phyloP scores from a whole-genome alignment of 2,329 filamentous ascomycete genomes.

The Microsporum canis region DNA sequence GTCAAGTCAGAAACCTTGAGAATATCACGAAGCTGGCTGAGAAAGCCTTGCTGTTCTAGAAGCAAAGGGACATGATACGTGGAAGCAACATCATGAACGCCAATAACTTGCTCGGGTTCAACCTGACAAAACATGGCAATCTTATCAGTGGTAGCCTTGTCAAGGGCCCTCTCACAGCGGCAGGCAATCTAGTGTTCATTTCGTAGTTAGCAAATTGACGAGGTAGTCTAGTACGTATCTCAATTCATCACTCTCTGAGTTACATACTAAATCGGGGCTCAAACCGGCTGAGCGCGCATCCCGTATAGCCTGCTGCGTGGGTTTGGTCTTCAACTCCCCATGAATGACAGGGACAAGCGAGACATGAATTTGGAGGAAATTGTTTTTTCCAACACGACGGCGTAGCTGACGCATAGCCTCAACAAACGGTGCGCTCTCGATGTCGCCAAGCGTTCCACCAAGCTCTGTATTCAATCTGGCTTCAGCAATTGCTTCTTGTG shows the following conservation, averaged over 20 bases:
- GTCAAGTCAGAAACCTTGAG: constrained; percentile 52
- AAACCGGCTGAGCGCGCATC: constrained; percentile 71
- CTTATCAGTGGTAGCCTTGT: constrained; percentile 65
- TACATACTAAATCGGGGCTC: constrained; percentile 54
- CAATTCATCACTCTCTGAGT: background rate
- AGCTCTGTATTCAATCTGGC: constrained; percentile 30
- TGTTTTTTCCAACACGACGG: constrained; percentile 57
- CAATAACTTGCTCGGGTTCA: constrained; percentile 71
- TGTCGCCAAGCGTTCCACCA: constrained; percentile 50
- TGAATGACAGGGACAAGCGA: constrained; percentile 67
- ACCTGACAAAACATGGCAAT: constrained; percentile 85
- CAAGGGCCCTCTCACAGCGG: constrained; percentile 69
- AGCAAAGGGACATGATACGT: constrained; percentile 95
- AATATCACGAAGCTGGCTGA: constrained; percentile 53
- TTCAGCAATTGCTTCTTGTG: background rate
- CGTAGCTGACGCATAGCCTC: constrained; percentile 71
- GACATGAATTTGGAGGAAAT: constrained; percentile 81
- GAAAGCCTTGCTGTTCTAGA: constrained; percentile 67
- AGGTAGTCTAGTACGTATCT: background rate
- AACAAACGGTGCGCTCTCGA: constrained; percentile 75
- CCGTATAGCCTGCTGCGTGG: constrained; percentile 82
- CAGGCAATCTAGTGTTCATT: constrained; percentile 61
- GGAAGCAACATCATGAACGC: constrained; percentile 74
- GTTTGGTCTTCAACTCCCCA: constrained; percentile 89
- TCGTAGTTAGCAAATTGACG: constrained; percentile 8